These are phyloP conservation scores for Picea engelmannii DNA, from an alignment of 83 land plant species.

Conservation along the genomic window DNA sequence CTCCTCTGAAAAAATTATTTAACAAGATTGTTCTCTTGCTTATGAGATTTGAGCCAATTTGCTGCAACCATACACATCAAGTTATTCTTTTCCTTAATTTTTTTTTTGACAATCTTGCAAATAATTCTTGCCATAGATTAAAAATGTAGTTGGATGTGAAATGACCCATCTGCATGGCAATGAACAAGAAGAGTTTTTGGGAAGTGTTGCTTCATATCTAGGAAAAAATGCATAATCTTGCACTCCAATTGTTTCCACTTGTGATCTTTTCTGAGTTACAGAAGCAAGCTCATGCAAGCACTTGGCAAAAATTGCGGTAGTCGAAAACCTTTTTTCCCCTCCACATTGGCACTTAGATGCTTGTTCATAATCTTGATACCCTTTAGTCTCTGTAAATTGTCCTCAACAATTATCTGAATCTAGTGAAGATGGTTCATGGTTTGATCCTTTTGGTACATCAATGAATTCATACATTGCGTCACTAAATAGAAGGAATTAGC, in stretches of 20 bases:
- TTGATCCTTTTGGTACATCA: conserved; percentile 79
- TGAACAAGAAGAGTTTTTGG: conserved; percentile 42
- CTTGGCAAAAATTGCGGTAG: conserved; percentile 70
- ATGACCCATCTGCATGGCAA: conserved; percentile 54
- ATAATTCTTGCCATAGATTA: conserved; percentile 82
- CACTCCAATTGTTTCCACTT: neutral
- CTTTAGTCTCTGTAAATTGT: conserved; percentile 35
- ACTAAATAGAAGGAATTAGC: conserved; percentile 45
- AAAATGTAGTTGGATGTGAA: conserved; percentile 75
- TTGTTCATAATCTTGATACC: conserved; percentile 36
- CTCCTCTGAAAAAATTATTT: conserved; percentile 77
- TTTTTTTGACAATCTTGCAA: conserved; percentile 72
- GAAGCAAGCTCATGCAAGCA: conserved; percentile 79
- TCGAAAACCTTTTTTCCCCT: conserved; percentile 47
- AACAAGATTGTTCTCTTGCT: conserved; percentile 88
- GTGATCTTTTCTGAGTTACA: conserved; percentile 35
- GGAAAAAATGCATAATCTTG: conserved; percentile 21
- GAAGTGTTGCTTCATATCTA: conserved; percentile 69
- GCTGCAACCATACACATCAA: conserved; percentile 89
- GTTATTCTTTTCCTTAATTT: conserved; percentile 83
- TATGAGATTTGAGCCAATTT: conserved; percentile 85
- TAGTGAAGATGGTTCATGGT: conserved; percentile 19
- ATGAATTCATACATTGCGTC: conserved; percentile 87
- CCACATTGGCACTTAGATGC: conserved; percentile 40
- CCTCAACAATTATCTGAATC: conserved; percentile 9